Base-by-base conservation (phyloP, 768 basidiomycete genomes). In the Hortiboletus flavorubellus region DNA sequence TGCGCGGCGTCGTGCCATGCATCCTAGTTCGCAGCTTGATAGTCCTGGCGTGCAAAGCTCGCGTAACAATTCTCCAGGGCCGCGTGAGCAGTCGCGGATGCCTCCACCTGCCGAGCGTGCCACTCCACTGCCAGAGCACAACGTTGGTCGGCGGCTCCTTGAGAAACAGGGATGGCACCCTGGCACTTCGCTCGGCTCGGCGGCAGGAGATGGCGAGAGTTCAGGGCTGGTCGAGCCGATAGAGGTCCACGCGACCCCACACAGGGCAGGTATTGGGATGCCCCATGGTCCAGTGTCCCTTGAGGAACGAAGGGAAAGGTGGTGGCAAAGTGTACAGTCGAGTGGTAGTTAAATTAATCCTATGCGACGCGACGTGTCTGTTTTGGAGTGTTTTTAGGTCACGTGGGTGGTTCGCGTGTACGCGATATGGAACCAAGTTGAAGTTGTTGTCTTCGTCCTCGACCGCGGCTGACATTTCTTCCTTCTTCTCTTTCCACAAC, bases 91-190 rank as follows among this genome's bases (percentile, higher is more conserved):
- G 14, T 38, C 69, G 46, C 61, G 65, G 56, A 44, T 71, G 45
- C 53, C 68, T 37, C 50, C 64, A 43, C 44, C 50, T 42, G 46
- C 65, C 55, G 51, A 10, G 29, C 33, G 15, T 7, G 8, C 39
- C 6, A 65, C 68, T 78, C 83, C 86, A 0, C 63, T 91, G 21
- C 65, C 81, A 2, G 64, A 76, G 3, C 73, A 76, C 16, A 91
- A 89, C 62, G 72, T 91, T 50, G 91, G 89, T 1, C 83, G 87
- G 62, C 77, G 75, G 37, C 72, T 92, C 31, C 74, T 91, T 1
- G 73, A 84, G 67, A 86, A 84, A 65, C 87, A 88, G 68, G 89
- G 89, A 2, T 92, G 90, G 91, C 73, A 76, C 16, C 89, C 87
- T 9, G 90, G 89, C 1, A 70, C 71, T 10, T 63, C 66, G 21